phyloP scores from a whole-genome alignment of 2,329 filamentous ascomycete genomes.

The Fusarium pininemorale region DNA sequence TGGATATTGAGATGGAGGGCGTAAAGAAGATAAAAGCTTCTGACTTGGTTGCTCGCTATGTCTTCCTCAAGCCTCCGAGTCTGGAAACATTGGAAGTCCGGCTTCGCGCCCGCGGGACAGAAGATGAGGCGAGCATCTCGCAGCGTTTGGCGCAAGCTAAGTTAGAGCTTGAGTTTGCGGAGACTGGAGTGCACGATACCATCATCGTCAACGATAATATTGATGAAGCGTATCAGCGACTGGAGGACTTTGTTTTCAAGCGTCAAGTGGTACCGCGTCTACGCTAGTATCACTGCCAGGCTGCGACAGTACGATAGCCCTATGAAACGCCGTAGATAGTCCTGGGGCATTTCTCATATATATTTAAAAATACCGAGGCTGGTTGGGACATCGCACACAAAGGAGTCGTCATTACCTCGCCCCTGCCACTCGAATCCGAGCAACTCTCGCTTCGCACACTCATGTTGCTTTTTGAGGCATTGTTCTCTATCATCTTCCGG shows the following conservation, averaged over 20 bases:
- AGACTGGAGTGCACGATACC: background rate
- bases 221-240: background rate
- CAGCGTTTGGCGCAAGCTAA: background rate
- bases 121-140: background rate
- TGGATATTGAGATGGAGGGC: background rate
- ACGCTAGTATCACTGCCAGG: too few relatives aligned
- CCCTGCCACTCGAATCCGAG: fast-evolving
- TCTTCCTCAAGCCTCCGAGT: background rate
- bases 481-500: too few relatives aligned
- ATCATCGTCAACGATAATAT: background rate
- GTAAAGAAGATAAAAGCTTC: background rate
- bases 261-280: background rate
- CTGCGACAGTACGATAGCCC: too few relatives aligned
- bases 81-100: fast-evolving
- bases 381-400: too few relatives aligned
- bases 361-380: too few relatives aligned
- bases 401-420: fast-evolving
- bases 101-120: fast-evolving
- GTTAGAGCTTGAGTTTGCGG: background rate
- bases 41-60: background rate
- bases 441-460: too few relatives aligned
- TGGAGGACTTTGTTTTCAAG: background rate
- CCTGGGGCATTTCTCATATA: fast-evolving
- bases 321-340: fast-evolving
- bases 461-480: too few relatives aligned